A percentile compares a stretch with the other conserved stretches of the same genome.
These are phyloP conservation scores for Herpetomonas tarakana DNA, from an alignment of 208 protist genomes.

Conservation along the genomic window DNA sequence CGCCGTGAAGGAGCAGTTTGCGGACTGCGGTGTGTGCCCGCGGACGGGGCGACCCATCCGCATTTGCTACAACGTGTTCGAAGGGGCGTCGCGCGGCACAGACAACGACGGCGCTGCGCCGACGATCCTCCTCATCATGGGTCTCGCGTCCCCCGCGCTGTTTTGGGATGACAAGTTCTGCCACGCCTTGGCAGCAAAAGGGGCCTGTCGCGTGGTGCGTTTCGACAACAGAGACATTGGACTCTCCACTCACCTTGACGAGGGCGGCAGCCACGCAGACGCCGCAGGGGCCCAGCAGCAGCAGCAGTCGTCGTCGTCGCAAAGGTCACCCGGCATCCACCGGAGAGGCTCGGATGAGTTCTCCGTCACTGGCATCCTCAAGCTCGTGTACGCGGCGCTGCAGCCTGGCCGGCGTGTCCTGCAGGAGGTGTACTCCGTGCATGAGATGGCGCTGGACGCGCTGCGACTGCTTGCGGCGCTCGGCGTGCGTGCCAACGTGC, in stretches of 20 bases:
- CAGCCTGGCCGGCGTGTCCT: constrained; percentile 32
- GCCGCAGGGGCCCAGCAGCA: too few relatives aligned
- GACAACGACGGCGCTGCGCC: constrained; percentile 11
- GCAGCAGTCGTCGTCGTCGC: not conserved
- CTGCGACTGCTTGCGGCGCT: constrained; percentile 57
- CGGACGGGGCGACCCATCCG: constrained; percentile 39
- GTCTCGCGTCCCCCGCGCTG: constrained; percentile 37
- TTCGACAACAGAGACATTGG: constrained; percentile 80
- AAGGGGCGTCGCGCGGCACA: constrained; percentile 4
- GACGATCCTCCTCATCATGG: constrained; percentile 60
- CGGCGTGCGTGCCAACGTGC: constrained; percentile 20
- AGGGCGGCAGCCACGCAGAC: not conserved
- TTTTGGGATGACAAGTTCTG: constrained; percentile 66
- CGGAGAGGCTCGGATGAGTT: not conserved
- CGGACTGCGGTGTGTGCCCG: constrained; percentile 49
- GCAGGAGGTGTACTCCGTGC: constrained; percentile 40
- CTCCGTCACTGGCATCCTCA: not conserved
- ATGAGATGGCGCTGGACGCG: constrained; percentile 61
- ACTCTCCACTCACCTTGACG: constrained; percentile 66
- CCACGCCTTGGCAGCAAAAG: constrained; percentile 20
- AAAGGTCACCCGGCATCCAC: not conserved
- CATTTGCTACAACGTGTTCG: constrained; percentile 75
- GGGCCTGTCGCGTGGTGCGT: constrained; percentile 57
- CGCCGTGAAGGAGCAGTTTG: constrained; percentile 27
- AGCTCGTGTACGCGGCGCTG: constrained; percentile 15